phyloP scores from a whole-genome alignment of 2,329 filamentous ascomycete genomes.

The Ophiostoma perfectum region DNA sequence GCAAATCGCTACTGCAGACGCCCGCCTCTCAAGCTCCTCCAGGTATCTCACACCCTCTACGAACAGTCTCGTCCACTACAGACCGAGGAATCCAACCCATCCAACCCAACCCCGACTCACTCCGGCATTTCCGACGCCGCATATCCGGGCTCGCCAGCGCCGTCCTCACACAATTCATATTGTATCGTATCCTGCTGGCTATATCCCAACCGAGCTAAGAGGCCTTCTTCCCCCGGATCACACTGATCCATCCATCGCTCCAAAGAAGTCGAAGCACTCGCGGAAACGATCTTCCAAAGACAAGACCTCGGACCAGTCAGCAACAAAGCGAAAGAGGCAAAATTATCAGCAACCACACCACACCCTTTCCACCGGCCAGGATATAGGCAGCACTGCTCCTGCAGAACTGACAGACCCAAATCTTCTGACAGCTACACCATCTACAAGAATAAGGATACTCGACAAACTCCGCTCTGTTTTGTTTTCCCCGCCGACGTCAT shows the following conservation, averaged over 20 bases:
- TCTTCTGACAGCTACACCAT: background rate
- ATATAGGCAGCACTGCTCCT: background rate
- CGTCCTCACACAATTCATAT: constrained; percentile 54
- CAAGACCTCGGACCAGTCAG: background rate
- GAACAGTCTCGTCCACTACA: constrained; percentile 28
- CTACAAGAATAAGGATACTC: constrained; percentile 25
- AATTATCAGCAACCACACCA: background rate
- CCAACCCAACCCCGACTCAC: constrained; percentile 26
- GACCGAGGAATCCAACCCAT: constrained; percentile 26
- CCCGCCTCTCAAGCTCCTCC: background rate
- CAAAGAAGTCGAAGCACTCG: background rate
- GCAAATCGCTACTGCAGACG: constrained; percentile 1
- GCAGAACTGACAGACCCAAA: no score
- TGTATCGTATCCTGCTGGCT: constrained; percentile 42
- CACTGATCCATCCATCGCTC: background rate
- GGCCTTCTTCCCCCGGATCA: constrained; percentile 20
- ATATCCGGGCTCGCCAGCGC: constrained; percentile 47
- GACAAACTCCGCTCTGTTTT: constrained; percentile 33
- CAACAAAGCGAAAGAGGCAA: background rate
- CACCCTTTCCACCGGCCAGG: background rate
- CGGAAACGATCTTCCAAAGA: background rate
- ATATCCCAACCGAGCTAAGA: constrained; percentile 38
- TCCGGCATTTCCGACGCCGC: constrained; percentile 35
- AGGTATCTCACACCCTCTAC: constrained; percentile 10
- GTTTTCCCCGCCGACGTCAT: constrained; percentile 7